Conservation (phyloP, 75 land plant genomes). For the Adiantum capillusveneris region DNA sequence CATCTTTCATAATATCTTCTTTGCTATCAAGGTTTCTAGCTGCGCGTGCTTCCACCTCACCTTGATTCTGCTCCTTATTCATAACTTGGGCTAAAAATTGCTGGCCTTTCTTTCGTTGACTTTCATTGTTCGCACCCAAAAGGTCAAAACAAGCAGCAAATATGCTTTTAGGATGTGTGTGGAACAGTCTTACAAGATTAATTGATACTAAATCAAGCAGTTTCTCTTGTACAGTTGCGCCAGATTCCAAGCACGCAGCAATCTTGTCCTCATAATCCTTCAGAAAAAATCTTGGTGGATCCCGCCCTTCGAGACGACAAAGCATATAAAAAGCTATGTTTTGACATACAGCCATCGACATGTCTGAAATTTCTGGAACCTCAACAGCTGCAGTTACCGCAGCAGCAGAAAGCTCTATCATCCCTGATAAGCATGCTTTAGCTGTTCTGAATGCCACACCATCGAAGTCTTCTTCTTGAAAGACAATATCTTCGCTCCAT, state of each 20-base stretch:
- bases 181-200: slow-evolving; percentile 47
- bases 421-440: slow-evolving; percentile 64
- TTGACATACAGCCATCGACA: slow-evolving; percentile 53
- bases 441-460: slow-evolving; percentile 64
- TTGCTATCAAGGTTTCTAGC: too few species aligned
- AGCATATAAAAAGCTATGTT: slow-evolving; percentile 54
- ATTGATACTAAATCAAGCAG: slow-evolving; percentile 31
- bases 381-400: slow-evolving; percentile 38
- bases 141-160: slow-evolving; percentile 74
- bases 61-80: not conserved
- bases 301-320: slow-evolving; percentile 52
- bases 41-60: too few species aligned
- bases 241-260: slow-evolving; percentile 19
- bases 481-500: slow-evolving; percentile 44
- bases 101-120: slow-evolving; percentile 29
- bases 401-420: slow-evolving; percentile 55
- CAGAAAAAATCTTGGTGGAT: slow-evolving; percentile 26
- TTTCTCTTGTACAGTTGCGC: slow-evolving; percentile 23
- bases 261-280: slow-evolving; percentile 1
- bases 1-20: not conserved
- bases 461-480: slow-evolving; percentile 54
- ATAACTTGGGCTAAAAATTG: slow-evolving; percentile 59
- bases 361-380: slow-evolving; percentile 45
- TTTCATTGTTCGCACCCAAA: slow-evolving; percentile 26
- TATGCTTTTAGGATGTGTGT: slow-evolving; percentile 45